Evolutionary conservation across 2,329 filamentous ascomycete species (phyloP).

Genomic region (Cladophialophora yegresii): DNA sequence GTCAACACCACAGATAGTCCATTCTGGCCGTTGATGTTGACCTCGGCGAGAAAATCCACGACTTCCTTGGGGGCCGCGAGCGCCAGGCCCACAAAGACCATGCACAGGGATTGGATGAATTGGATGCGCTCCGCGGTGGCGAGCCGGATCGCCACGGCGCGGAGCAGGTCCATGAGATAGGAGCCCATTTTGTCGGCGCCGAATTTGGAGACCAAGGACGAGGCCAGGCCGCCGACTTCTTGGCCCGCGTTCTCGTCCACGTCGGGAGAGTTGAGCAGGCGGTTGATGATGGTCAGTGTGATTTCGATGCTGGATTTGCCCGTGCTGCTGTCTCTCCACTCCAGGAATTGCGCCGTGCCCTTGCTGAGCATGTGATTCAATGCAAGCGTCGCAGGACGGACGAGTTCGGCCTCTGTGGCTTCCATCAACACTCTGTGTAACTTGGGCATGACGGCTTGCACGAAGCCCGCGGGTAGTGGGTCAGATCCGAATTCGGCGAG

Average conservation of each 20-base stretch:
- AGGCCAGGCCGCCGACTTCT: slow-evolving; percentile 93
- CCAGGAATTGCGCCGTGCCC: slow-evolving; percentile 85
- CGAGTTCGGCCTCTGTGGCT: slow-evolving; percentile 81
- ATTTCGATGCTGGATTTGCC: slow-evolving; percentile 85
- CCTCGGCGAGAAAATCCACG: slow-evolving; percentile 83
- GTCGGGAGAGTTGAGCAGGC: slow-evolving; percentile 76
- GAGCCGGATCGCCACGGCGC: slow-evolving; percentile 82
- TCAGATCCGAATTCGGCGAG: slow-evolving; percentile 80
- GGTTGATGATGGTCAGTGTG: slow-evolving; percentile 79
- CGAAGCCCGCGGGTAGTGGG: slow-evolving; percentile 82
- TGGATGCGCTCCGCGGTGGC: slow-evolving; percentile 78
- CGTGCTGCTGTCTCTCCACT: slow-evolving; percentile 75
- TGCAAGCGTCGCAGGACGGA: slow-evolving; percentile 81
- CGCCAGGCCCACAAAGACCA: slow-evolving; percentile 90
- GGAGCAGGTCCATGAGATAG: slow-evolving; percentile 82
- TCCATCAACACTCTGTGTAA: slow-evolving; percentile 78
- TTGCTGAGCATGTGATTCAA: slow-evolving; percentile 88
- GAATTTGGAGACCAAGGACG: slow-evolving; percentile 92
- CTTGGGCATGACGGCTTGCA: slow-evolving; percentile 83
- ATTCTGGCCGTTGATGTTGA: slow-evolving; percentile 72
- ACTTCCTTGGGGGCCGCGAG: slow-evolving; percentile 84
- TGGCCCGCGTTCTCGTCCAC: slow-evolving; percentile 93
- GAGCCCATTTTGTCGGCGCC: slow-evolving; percentile 88
- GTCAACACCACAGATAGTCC: slow-evolving; percentile 86
- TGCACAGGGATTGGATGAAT: slow-evolving; percentile 92